These are phyloP conservation scores for Geosmithia morbida DNA, from an alignment of 2,329 filamentous ascomycete genomes.

Conservation along the genomic window DNA sequence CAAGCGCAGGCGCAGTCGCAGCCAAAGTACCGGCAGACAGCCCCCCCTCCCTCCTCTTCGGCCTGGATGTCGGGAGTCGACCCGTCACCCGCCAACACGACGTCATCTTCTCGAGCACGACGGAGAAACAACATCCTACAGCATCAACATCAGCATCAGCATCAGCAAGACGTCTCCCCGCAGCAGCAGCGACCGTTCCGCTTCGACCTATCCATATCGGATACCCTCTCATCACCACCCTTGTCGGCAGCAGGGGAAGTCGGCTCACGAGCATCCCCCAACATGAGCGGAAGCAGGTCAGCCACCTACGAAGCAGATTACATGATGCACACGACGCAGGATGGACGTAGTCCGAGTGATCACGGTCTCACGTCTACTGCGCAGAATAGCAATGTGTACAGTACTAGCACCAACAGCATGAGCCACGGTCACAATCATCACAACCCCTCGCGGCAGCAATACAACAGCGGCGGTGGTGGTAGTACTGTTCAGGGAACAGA, in stretches of 20 bases:
- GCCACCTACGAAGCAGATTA: conserved; percentile 18
- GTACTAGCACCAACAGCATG: too few relatives aligned
- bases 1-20: conserved; percentile 3
- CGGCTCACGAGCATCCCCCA: conserved; percentile 23
- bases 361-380: not conserved
- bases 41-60: conserved; percentile 16
- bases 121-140: not conserved
- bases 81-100: too few relatives aligned
- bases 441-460: conserved; percentile 11
- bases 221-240: conserved; percentile 24
- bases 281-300: conserved; percentile 16
- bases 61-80: conserved; percentile 8
- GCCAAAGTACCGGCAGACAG: not conserved
- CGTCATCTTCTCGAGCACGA: conserved; percentile 4
- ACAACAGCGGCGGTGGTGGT: conserved; percentile 8
- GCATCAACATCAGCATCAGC: conserved; percentile 6
- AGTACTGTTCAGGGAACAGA: conserved; percentile 18
- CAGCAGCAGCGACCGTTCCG: conserved; percentile 14
- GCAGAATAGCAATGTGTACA: too few relatives aligned
- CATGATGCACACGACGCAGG: conserved; percentile 8
- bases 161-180: conserved; percentile 13
- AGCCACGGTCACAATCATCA: too few relatives aligned
- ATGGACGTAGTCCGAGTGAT: not conserved
- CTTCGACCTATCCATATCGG: conserved; percentile 21
- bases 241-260: conserved; percentile 19